Base-by-base conservation (phyloP, 176 grass and related monocot genomes). In the Avena insularis region DNA sequence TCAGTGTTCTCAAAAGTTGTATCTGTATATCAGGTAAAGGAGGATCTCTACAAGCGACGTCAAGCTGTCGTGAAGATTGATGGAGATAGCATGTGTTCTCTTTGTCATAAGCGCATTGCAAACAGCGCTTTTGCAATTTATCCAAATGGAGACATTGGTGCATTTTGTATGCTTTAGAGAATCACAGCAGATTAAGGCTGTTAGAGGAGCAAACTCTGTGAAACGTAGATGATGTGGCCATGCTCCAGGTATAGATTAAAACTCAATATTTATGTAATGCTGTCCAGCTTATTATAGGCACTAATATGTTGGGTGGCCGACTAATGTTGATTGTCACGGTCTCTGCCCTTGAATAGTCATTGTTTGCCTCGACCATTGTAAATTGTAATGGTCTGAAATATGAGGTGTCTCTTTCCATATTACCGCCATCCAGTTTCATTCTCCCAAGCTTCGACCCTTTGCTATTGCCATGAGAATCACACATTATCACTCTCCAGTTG, bases 131-230 rank as follows among this genome's bases (percentile, higher is more conserved):
- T 98, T 85, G 94, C 94, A 83, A 93, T 98, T 85, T 98, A 96
- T 89, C 94, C 97, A 85, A 98, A 98, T 90, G 94, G 97, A 78
- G 57, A 96, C 92, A 71, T 85, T 98, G 57, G 97, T 96, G 54
- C 97, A 96, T 88, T 98, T 98, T 94, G 94, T 98, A 36, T 98
- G 97, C 94, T 98, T 96, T 89, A 93, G 92, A 87, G 97, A 96
- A 57, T 91, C 97, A 3, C 97, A 98, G 80, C 92, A 91, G 77
- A 92, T 94, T 43, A 96, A 94, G 71, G 89, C 94, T 85, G 90
- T 87, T 49, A 90, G 90, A 89, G 90, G 95, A 61, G 61, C 86
- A 59, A 76, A 84, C 36, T 84, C 83, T 66, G 25, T 84, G 69
- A 96, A 87, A 84, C 94, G 85, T 64, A 83, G 77, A 77, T 90